Conservation (phyloP, 352 stramenopile genomes). For the Lagenidium giganteum region DNA sequence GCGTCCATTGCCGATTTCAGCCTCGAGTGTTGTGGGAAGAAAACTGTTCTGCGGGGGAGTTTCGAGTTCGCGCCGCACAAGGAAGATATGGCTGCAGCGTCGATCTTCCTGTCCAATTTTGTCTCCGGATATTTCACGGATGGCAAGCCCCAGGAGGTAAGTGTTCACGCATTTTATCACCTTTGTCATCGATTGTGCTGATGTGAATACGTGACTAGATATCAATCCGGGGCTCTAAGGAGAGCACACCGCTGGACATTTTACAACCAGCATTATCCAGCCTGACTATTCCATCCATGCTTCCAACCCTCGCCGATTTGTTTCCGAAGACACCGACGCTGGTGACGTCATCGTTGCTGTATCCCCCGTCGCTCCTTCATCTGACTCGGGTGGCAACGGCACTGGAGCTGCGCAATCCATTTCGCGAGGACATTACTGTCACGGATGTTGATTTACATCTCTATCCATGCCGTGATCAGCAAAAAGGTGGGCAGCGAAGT, state of each 20-base stretch:
- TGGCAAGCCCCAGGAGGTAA: conserved; percentile 56
- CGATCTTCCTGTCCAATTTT: conserved; percentile 81
- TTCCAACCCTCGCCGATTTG: conserved; percentile 54
- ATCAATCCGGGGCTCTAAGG: conserved; percentile 42
- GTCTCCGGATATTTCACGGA: conserved; percentile 77
- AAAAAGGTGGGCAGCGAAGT: conserved; percentile 25
- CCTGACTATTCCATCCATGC: conserved; percentile 47
- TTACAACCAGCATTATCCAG: conserved; percentile 50
- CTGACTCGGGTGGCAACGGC: conserved; percentile 63
- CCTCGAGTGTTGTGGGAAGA: conserved; percentile 56
- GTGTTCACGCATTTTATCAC: neutral
- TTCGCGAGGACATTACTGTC: conserved; percentile 75
- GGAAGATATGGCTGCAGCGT: conserved; percentile 22
- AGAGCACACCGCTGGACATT: conserved; percentile 54
- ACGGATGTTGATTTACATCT: conserved; percentile 58
- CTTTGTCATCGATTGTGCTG: conserved; percentile 1
- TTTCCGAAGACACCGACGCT: conserved; percentile 69
- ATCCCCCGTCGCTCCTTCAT: conserved; percentile 69
- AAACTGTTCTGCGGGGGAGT: conserved; percentile 41
- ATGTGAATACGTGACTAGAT: conserved; percentile 33
- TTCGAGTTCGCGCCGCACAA: conserved; percentile 53
- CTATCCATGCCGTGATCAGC: conserved; percentile 71
- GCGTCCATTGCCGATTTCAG: conserved; percentile 57
- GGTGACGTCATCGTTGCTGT: conserved; percentile 71
- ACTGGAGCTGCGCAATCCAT: conserved; percentile 73